A percentile compares a stretch with the other conserved stretches of the same genome.
Conservation (phyloP, 805 yeast species). For the Ascoidea tarda region DNA sequence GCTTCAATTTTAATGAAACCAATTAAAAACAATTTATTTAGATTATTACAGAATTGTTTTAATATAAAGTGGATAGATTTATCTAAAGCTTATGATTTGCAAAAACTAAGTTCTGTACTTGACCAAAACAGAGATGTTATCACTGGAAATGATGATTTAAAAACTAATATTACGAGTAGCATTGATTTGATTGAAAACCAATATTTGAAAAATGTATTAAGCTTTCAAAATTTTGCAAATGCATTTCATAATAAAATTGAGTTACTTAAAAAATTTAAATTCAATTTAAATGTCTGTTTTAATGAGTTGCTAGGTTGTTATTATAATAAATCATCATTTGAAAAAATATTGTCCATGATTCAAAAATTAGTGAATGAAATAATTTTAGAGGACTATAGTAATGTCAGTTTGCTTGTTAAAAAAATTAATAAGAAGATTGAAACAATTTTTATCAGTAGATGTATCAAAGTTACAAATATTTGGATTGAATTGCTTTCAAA, state of each 20-base stretch:
- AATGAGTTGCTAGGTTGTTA: slow-evolving; percentile 15
- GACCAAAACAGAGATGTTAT: slow-evolving; percentile 3
- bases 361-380: slow-evolving; percentile 23
- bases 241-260: slow-evolving; percentile 19
- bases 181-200: slow-evolving; percentile 17
- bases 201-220: slow-evolving; percentile 17
- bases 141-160: slow-evolving; percentile 7
- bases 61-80: slow-evolving; percentile 39
- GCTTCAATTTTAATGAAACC: slow-evolving; percentile 26
- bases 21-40: slow-evolving; percentile 21
- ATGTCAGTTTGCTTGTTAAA: slow-evolving; percentile 19
- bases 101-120: slow-evolving; percentile 11
- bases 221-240: slow-evolving; percentile 19
- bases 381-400: slow-evolving; percentile 22
- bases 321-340: slow-evolving; percentile 14
- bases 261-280: slow-evolving; percentile 17
- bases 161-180: slow-evolving; percentile 9
- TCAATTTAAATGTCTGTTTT: slow-evolving; percentile 12
- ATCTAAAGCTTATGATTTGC: slow-evolving; percentile 32
- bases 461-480: slow-evolving; percentile 5
- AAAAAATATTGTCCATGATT: slow-evolving; percentile 12
- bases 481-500: neutral
- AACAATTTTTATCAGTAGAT: slow-evolving; percentile 17
- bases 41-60: slow-evolving; percentile 20
- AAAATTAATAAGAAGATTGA: slow-evolving; percentile 20